phyloP scores from a whole-genome alignment of 352 stramenopile genomes.

The Phytophthora europaea region DNA sequence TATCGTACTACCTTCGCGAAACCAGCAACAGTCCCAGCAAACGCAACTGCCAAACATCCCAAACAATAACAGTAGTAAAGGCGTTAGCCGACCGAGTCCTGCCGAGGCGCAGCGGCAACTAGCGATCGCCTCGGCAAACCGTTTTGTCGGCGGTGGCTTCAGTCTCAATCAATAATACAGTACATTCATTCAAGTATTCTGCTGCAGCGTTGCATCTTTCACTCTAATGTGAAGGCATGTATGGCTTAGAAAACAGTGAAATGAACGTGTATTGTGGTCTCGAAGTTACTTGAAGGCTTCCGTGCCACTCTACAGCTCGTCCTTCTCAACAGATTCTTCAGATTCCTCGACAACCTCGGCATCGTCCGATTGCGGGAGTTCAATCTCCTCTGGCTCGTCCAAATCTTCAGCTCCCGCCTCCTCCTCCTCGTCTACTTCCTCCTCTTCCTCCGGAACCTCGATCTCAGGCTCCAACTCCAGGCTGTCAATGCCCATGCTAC shows the following conservation, averaged over 20 bases:
- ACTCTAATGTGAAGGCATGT: background rate
- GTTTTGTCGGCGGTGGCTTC: slow-evolving; percentile 94
- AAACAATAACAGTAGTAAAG: slow-evolving; percentile 51
- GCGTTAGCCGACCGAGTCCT: slow-evolving; percentile 48
- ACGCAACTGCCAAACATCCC: slow-evolving; percentile 40
- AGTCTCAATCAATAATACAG: slow-evolving; percentile 90
- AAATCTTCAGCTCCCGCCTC: slow-evolving; percentile 39
- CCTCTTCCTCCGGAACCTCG: slow-evolving; percentile 89
- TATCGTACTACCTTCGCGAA: slow-evolving; percentile 38
- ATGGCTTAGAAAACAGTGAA: slow-evolving; percentile 4
- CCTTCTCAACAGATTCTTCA: slow-evolving; percentile 59
- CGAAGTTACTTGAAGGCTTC: slow-evolving; percentile 19
- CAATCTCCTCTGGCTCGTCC: slow-evolving; percentile 81
- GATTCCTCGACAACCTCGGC: slow-evolving; percentile 35
- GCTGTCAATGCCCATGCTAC: slow-evolving; percentile 91
- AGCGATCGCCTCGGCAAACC: slow-evolving; percentile 86
- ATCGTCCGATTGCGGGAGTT: slow-evolving; percentile 78
- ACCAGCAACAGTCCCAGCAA: slow-evolving; percentile 40
- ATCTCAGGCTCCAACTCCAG: slow-evolving; percentile 96
- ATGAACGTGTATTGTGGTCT: slow-evolving; percentile 37
- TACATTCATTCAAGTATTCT: slow-evolving; percentile 17
- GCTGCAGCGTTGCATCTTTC: slow-evolving; percentile 4
- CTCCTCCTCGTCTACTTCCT: slow-evolving; percentile 60
- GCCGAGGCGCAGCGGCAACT: slow-evolving; percentile 88
- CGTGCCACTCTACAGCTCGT: slow-evolving; percentile 66